Evolutionary conservation across 805 yeast species (phyloP), one percentile per base, ranked within the genome.

Genomic region (Candida dendrica): DNA sequence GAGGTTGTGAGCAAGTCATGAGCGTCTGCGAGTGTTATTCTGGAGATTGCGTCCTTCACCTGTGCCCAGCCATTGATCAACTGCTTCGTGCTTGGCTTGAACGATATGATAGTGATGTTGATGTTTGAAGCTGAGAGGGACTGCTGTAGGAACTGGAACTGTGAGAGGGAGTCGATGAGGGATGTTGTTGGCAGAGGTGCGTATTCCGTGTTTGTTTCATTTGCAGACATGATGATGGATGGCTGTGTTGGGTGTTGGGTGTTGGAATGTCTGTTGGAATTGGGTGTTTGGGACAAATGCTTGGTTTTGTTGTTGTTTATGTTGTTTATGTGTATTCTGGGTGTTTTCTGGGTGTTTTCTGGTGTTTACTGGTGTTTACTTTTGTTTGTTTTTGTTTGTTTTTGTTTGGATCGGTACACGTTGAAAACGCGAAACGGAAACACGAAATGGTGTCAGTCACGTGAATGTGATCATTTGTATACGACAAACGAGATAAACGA

Each of bases 401-500:
- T 32, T 32, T 8, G 19, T 18, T 31, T 32, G 19, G 17, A 17
- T 32, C 17, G 19, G 34, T 32, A 32, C 34, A 32, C 34, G 34
- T 32, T 4, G 4, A 32, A 32, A 32, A 32, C 34, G 16, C 34
- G 34, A 13, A 10, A 32, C 11, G 7, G 17, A 27, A 27, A 32
- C 34, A 32, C 34, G 34, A 32, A 32, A 32, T 32, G 34, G 34
- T 17, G 34, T 32, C 19, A 32, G 34, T 32, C 34, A 32, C 34
- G 34, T 32, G 34, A 27, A n/a, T 27, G 5, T 10, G 10, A 27
- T n/a, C n/a, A 27, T 4, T 11, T 27, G 13, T 27, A 27, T 10
- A 27, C 30, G 30, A 27, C n/a, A 10, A 11, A 11, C n/a, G n/a
- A n/a, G n/a, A n/a, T n/a, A n/a, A n/a, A n/a, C n/a, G n/a, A n/a